Evolutionary conservation across 371 early-diverging fungal species (phyloP).

Genomic region (Haplosporangium sp.): DNA sequence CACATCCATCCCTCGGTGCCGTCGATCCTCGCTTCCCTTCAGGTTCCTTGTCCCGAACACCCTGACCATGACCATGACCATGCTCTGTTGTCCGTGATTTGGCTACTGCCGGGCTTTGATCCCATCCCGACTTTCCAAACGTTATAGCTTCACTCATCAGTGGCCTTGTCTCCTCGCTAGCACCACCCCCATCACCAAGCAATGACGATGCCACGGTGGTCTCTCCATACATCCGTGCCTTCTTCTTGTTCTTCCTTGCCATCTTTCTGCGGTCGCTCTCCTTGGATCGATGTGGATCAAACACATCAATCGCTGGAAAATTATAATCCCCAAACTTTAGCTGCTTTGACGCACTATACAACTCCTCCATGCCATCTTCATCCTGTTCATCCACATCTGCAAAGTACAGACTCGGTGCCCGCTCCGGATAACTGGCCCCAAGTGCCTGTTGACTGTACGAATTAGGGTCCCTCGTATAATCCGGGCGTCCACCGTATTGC

Average conservation of each 20-base stretch:
- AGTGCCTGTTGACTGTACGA: not conserved
- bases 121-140: conserved; percentile 50
- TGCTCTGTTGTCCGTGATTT: too few relatives aligned
- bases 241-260: conserved; percentile 39
- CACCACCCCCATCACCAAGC: conserved; percentile 2
- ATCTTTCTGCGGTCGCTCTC: not conserved
- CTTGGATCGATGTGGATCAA: conserved; percentile 10
- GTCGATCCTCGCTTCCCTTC: not conserved
- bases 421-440: not conserved
- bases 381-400: conserved; percentile 19
- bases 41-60: conserved; percentile 11
- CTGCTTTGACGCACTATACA: conserved; percentile 26
- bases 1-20: conserved; percentile 38
- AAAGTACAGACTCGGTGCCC: conserved; percentile 18
- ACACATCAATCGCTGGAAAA: conserved; percentile 34
- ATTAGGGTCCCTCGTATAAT: not conserved
- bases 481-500: not conserved
- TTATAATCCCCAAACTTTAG: conserved; percentile 34
- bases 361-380: conserved; percentile 24
- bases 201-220: conserved; percentile 10
- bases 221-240: conserved; percentile 31
- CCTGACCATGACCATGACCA: too few relatives aligned
- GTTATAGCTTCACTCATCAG: conserved; percentile 45
- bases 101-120: not conserved
- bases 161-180: conserved; percentile 17